Percentiles rank a stretch among this genome's conserved stretches.
phyloP scores from a whole-genome alignment of 805 yeast species.

The Yarrowia sp. region DNA sequence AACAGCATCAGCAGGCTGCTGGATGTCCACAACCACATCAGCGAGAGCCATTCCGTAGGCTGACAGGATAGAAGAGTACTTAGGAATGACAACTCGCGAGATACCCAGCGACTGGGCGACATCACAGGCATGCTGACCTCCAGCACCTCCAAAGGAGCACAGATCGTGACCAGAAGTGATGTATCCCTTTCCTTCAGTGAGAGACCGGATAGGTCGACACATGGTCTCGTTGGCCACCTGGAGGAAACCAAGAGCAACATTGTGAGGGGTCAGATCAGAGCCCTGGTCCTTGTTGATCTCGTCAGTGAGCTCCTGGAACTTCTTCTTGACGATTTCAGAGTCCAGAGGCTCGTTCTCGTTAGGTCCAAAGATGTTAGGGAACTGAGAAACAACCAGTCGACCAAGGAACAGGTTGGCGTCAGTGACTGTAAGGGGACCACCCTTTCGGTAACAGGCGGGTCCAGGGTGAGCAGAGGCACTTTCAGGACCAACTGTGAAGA shows the following conservation, averaged over 20 bases:
- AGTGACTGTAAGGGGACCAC: slow-evolving; percentile 83
- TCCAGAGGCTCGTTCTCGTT: slow-evolving; percentile 76
- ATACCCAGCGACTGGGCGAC: slow-evolving; percentile 78
- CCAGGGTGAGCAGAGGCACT: slow-evolving; percentile 90
- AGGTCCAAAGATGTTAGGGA: slow-evolving; percentile 86
- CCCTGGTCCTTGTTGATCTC: slow-evolving; percentile 60
- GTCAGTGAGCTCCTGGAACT: slow-evolving; percentile 62
- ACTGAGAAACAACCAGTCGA: slow-evolving; percentile 71
- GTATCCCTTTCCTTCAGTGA: slow-evolving; percentile 86
- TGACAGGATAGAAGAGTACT: slow-evolving; percentile 81
- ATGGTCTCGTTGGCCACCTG: slow-evolving; percentile 85
- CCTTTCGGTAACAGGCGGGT: slow-evolving; percentile 84
- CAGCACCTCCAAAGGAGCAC: slow-evolving; percentile 92
- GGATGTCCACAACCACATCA: slow-evolving; percentile 81
- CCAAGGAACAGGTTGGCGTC: slow-evolving; percentile 83
- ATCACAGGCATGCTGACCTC: slow-evolving; percentile 87
- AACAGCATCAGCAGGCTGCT: slow-evolving; percentile 67
- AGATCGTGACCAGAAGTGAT: slow-evolving; percentile 68
- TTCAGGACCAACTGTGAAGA: slow-evolving; percentile 85
- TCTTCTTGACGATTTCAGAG: slow-evolving; percentile 56
- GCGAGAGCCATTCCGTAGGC: slow-evolving; percentile 91
- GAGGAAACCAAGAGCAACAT: slow-evolving; percentile 81
- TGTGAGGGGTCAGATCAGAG: slow-evolving; percentile 58
- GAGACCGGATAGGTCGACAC: slow-evolving; percentile 87
- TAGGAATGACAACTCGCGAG: slow-evolving; percentile 71